These are phyloP conservation scores for Cystobasidiopsis lactophilus DNA, from an alignment of 768 basidiomycete genomes.

Conservation along the genomic window DNA sequence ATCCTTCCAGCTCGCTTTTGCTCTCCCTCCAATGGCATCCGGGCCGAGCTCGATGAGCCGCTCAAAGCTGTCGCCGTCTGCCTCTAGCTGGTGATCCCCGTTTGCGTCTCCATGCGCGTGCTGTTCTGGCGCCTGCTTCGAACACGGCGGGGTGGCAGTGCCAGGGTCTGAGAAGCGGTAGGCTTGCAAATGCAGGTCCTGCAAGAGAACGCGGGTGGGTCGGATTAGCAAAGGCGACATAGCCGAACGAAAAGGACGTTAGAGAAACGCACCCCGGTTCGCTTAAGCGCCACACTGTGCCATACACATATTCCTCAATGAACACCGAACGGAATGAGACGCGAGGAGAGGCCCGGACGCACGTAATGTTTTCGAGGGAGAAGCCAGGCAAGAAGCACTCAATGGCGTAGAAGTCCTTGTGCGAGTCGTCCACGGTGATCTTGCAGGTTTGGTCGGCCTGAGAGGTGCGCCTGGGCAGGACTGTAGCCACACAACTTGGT, in stretches of 20 bases:
- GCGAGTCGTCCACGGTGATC: not conserved
- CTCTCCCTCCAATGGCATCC: not conserved
- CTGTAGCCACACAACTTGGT: too few species aligned
- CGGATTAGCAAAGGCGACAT: too few species aligned
- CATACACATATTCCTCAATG: too few species aligned
- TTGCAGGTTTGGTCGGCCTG: not conserved
- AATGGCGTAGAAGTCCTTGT: not conserved
- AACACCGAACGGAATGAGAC: too few species aligned
- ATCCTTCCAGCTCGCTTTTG: not conserved
- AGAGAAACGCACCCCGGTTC: too few species aligned
- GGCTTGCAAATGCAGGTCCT: not conserved
- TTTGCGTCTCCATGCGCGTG: too few species aligned
- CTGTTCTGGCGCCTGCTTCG: not conserved
- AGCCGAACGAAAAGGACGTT: too few species aligned
- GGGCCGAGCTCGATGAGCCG: not conserved
- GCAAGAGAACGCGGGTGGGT: too few species aligned
- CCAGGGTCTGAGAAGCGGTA: not conserved
- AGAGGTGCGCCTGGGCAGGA: not conserved
- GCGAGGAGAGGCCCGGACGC: not conserved
- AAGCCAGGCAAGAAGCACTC: not conserved
- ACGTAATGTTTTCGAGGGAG: not conserved
- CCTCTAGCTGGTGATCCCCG: too few species aligned
- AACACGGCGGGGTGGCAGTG: not conserved
- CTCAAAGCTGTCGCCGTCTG: not conserved
- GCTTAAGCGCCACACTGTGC: not conserved